phyloP scores from a whole-genome alignment of 768 basidiomycete species.

The Lenzites betulinus region DNA sequence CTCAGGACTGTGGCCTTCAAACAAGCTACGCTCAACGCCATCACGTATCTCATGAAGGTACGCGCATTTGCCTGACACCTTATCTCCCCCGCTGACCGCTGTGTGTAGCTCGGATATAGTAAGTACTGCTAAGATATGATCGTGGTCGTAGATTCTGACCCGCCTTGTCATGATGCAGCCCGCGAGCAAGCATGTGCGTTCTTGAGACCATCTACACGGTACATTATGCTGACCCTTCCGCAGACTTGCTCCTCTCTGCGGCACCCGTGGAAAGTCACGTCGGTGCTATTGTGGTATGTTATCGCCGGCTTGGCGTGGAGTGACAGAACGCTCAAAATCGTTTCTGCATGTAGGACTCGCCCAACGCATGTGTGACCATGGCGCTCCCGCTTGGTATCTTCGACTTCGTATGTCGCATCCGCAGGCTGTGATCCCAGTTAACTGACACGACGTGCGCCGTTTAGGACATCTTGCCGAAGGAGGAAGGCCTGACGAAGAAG shows the following conservation, averaged over 20 bases:
- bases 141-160: background rate
- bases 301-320: background rate
- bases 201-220: background rate
- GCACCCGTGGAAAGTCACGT: conserved; percentile 72
- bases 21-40: conserved; percentile 76
- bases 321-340: background rate
- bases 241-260: conserved; percentile 67
- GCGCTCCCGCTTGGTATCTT: conserved; percentile 80
- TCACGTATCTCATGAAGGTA: conserved; percentile 71
- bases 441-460: background rate
- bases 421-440: background rate
- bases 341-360: conserved; percentile 54
- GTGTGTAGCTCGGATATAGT: conserved; percentile 68
- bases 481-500: conserved; percentile 59
- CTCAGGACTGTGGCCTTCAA: conserved; percentile 73
- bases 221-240: background rate
- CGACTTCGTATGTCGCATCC: conserved; percentile 52
- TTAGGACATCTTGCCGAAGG: conserved; percentile 71
- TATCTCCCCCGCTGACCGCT: background rate
- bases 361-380: conserved; percentile 77
- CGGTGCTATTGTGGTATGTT: conserved; percentile 65
- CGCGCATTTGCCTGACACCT: background rate
- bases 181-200: conserved; percentile 73
- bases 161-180: conserved; percentile 39
- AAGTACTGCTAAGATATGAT: conserved; percentile 28